These are phyloP conservation scores for Gymnopilus dilepis DNA, from an alignment of 768 basidiomycete genomes.

Conservation along the genomic window DNA sequence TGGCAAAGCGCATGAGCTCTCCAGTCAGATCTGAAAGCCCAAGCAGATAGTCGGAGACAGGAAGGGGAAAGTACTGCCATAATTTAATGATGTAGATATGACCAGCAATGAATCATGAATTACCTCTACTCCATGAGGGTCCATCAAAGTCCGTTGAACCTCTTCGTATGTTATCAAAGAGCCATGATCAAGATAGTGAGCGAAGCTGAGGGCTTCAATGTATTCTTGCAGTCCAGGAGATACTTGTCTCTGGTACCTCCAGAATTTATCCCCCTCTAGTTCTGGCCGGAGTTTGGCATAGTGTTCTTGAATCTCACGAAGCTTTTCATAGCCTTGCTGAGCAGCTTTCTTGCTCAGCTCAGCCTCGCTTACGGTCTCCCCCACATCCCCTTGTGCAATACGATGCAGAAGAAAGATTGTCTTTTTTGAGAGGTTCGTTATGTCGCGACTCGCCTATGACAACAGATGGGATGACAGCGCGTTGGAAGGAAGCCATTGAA, in stretches of 20 bases:
- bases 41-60: slow-evolving; percentile 85
- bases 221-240: slow-evolving; percentile 93
- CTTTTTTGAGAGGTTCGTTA: slow-evolving; percentile 92
- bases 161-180: slow-evolving; percentile 69
- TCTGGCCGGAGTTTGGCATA: slow-evolving; percentile 69
- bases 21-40: slow-evolving; percentile 95
- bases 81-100: slow-evolving; percentile 12
- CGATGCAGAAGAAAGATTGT: slow-evolving; percentile 93
- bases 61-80: slow-evolving; percentile 73
- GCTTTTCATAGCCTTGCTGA: slow-evolving; percentile 57
- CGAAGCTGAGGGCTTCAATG: slow-evolving; percentile 91
- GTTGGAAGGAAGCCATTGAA: slow-evolving; percentile 6
- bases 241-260: slow-evolving; percentile 76
- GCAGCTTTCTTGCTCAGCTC: slow-evolving; percentile 49
- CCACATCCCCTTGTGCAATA: slow-evolving; percentile 44
- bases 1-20: slow-evolving; percentile 95
- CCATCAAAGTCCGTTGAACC: slow-evolving; percentile 68
- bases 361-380: slow-evolving; percentile 30
- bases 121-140: slow-evolving; percentile 67
- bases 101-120: slow-evolving; percentile 33
- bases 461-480: background rate
- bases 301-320: slow-evolving; percentile 66
- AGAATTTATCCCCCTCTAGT: slow-evolving; percentile 71
- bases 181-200: slow-evolving; percentile 79
- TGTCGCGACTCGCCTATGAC: slow-evolving; percentile 77